Evolutionary conservation across 805 yeast genomes (phyloP).

Genomic region (Suhomyces faveliae): DNA sequence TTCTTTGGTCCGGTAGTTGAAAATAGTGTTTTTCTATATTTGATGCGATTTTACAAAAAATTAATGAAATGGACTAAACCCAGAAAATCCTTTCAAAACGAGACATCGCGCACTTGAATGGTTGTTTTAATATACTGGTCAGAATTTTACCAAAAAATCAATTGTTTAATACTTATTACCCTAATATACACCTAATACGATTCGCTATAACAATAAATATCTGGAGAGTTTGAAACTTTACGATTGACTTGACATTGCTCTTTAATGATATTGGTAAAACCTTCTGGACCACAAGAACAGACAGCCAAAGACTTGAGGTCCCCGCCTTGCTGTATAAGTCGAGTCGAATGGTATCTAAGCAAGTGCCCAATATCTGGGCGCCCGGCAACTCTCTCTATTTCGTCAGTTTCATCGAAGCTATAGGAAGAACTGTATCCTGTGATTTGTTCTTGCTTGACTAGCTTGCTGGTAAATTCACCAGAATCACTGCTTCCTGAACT

Average conservation of each 20-base stretch:
- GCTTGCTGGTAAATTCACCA: neutral
- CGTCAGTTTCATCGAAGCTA: neutral
- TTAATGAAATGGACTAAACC: no score
- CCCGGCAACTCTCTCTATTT: neutral
- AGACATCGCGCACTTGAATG: no score
- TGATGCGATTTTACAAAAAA: no score
- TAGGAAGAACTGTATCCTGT: slow-evolving; percentile 4
- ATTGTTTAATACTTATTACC: no score
- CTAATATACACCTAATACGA: slow-evolving; percentile 18
- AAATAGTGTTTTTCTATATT: no score
- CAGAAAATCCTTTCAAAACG: no score
- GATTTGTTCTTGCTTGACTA: neutral
- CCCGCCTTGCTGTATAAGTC: neutral
- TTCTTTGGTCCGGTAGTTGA: no score
- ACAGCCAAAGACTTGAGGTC: slow-evolving; percentile 34
- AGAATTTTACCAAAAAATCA: no score
- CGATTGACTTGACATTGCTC: slow-evolving; percentile 28
- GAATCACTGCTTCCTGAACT: neutral
- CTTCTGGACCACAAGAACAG: slow-evolving; percentile 40
- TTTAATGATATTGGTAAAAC: slow-evolving; percentile 29
- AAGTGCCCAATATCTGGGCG: slow-evolving; percentile 3
- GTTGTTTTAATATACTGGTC: no score
- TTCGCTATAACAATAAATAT: slow-evolving; percentile 43
- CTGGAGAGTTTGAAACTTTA: slow-evolving; percentile 30
- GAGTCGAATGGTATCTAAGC: neutral